These are phyloP conservation scores for Cryptosporidium ubiquitum DNA, from an alignment of 169 alveolate genomes.

Conservation along the genomic window DNA sequence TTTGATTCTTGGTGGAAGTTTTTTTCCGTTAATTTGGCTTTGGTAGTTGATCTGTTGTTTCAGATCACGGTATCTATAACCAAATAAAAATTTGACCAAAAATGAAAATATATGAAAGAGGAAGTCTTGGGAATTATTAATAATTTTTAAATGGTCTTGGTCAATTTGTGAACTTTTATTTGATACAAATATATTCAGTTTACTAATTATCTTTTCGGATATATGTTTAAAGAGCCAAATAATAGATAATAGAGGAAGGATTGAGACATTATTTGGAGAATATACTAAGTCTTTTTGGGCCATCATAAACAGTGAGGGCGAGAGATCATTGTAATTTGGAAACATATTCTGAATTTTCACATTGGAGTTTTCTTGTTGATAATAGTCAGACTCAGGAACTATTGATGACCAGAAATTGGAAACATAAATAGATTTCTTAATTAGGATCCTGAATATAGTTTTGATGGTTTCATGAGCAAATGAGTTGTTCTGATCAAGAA, in stretches of 20 bases:
- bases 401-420: constrained; percentile 11
- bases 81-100: constrained; percentile 32
- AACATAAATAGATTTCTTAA: constrained; percentile 10
- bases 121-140: constrained; percentile 4
- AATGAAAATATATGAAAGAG: constrained; percentile 20
- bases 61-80: not conserved
- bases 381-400: constrained; percentile 17
- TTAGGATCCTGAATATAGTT: not conserved
- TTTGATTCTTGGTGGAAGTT: constrained; percentile 41
- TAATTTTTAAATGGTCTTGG: not conserved
- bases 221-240: constrained; percentile 5
- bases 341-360: constrained; percentile 12
- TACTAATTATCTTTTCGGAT: not conserved
- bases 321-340: not conserved
- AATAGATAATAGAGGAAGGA: constrained; percentile 28
- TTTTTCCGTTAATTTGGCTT: constrained; percentile 1
- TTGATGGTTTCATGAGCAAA: not conserved
- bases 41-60: not conserved
- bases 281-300: not conserved
- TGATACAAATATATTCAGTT: not conserved
- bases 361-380: not conserved
- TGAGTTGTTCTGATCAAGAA: not conserved
- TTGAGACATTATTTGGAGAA: constrained; percentile 22
- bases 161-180: not conserved
- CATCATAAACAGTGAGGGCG: constrained; percentile 35